Conservation (phyloP, 352 stramenopile genomes). For the Pythium plurisporium region DNA sequence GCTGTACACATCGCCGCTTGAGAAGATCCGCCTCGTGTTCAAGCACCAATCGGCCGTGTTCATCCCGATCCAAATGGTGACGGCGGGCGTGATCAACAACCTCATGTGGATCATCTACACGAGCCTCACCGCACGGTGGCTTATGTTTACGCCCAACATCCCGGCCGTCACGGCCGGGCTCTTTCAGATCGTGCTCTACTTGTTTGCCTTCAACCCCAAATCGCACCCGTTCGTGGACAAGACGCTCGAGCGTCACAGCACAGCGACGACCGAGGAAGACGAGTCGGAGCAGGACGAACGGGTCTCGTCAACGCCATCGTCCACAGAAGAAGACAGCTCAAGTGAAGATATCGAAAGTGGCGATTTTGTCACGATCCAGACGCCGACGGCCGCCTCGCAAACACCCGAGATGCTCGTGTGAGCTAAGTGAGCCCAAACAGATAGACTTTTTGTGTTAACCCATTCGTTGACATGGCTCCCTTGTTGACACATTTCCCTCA, state of each 20-base stretch:
- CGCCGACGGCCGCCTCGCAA: background rate
- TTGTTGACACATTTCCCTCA: conserved; percentile 11
- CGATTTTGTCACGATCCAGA: conserved; percentile 6
- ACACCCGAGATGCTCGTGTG: conserved; percentile 11
- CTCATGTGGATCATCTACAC: conserved; percentile 50
- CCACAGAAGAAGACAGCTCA: background rate
- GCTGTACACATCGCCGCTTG: conserved; percentile 57
- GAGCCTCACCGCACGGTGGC: conserved; percentile 32
- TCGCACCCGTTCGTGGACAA: conserved; percentile 25
- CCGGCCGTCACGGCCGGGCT: conserved; percentile 32
- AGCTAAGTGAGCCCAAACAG: background rate
- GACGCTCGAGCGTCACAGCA: no score
- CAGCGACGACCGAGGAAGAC: conserved; percentile 2
- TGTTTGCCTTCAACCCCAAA: conserved; percentile 41
- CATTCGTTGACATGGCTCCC: background rate
- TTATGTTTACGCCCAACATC: conserved; percentile 54
- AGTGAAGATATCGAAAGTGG: conserved; percentile 6
- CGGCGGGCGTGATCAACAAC: conserved; percentile 50
- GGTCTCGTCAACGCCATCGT: background rate
- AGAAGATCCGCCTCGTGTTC: conserved; percentile 12
- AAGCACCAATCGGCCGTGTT: conserved; percentile 23
- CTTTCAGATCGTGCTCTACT: conserved; percentile 37
- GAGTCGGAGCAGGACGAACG: background rate
- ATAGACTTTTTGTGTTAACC: background rate
- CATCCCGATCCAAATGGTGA: conserved; percentile 23